Percentiles rank a stretch among this genome's conserved stretches.
phyloP scores from a whole-genome alignment of 768 basidiomycete genomes.

The Pleurotus citrinopileatus region DNA sequence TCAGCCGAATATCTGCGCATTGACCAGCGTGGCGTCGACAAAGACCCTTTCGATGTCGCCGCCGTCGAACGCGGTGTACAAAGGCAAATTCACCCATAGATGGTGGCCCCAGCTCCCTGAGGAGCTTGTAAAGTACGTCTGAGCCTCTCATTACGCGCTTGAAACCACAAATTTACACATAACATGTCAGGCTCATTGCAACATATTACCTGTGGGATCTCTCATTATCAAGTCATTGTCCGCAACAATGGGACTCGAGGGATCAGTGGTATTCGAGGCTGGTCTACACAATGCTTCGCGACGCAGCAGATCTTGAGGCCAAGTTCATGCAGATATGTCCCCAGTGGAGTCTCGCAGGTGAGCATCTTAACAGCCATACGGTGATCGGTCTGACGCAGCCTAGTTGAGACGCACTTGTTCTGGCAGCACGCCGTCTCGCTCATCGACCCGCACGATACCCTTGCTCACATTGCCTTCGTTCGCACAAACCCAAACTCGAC shows the following conservation, averaged over 20 bases:
- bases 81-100: constrained; percentile 54
- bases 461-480: constrained; percentile 46
- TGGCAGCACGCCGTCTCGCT: constrained; percentile 64
- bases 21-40: constrained; percentile 30
- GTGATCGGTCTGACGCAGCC: constrained; percentile 16
- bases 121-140: constrained; percentile 52
- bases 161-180: constrained; percentile 15
- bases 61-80: constrained; percentile 35
- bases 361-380: constrained; percentile 24
- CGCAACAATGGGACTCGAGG: constrained; percentile 43
- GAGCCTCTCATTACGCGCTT: constrained; percentile 12
- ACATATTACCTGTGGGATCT: constrained; percentile 56
- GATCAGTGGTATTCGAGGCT: constrained; percentile 61
- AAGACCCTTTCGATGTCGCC: constrained; percentile 14
- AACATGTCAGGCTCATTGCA: constrained; percentile 47
- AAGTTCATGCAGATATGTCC: constrained; percentile 62
- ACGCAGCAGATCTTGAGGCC: constrained; percentile 55
- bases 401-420: constrained; percentile 70
- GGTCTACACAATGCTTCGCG: constrained; percentile 60
- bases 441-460: constrained; percentile 60
- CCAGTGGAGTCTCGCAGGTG: constrained; percentile 58
- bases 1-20: constrained; percentile 38
- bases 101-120: constrained; percentile 63
- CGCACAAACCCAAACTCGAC: constrained; percentile 35
- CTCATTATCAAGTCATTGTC: constrained; percentile 41